These are phyloP conservation scores for Corylus avellana DNA, from an alignment of 306 rosid genomes.

Conservation along the genomic window DNA sequence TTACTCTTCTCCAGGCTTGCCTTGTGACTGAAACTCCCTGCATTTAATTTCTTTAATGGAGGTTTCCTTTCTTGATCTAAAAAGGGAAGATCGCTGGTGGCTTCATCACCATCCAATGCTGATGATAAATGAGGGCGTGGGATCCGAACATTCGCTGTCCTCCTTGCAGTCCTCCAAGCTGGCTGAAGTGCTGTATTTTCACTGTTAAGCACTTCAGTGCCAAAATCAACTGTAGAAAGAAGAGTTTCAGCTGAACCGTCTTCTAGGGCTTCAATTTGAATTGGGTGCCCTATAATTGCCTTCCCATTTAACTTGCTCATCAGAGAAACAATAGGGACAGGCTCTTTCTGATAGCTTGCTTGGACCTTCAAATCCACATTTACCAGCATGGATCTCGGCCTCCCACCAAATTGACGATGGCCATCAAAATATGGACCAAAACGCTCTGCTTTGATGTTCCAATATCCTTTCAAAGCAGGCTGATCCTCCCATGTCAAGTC, in stretches of 20 bases:
- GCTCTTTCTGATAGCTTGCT: constrained; percentile 76
- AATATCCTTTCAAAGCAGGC: constrained; percentile 56
- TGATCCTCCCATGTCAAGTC: constrained; percentile 71
- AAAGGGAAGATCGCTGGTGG: constrained; percentile 42
- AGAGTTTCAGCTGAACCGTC: constrained; percentile 72
- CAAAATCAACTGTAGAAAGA: constrained; percentile 54
- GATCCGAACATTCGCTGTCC: constrained; percentile 87
- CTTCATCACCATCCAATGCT: constrained; percentile 55
- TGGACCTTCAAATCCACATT: constrained; percentile 91
- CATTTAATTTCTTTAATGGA: constrained; percentile 46
- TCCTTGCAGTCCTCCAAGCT: constrained; percentile 97
- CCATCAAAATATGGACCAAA: constrained; percentile 46
- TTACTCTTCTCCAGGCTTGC: constrained; percentile 48
- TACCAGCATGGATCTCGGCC: constrained; percentile 58
- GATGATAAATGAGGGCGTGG: constrained; percentile 77
- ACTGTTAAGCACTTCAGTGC: constrained; percentile 52
- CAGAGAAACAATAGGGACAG: constrained; percentile 92
- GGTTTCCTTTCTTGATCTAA: constrained; percentile 58
- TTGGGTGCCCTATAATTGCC: constrained; percentile 90
- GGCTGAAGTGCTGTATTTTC: constrained; percentile 73
- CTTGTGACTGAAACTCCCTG: constrained; percentile 58
- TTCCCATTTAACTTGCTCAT: constrained; percentile 86
- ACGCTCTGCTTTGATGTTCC: constrained; percentile 54
- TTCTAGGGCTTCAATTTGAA: constrained; percentile 74
- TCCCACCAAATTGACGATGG: constrained; percentile 49